Base-by-base conservation (phyloP, 768 basidiomycete genomes). In the Psilocybe cubensis region DNA sequence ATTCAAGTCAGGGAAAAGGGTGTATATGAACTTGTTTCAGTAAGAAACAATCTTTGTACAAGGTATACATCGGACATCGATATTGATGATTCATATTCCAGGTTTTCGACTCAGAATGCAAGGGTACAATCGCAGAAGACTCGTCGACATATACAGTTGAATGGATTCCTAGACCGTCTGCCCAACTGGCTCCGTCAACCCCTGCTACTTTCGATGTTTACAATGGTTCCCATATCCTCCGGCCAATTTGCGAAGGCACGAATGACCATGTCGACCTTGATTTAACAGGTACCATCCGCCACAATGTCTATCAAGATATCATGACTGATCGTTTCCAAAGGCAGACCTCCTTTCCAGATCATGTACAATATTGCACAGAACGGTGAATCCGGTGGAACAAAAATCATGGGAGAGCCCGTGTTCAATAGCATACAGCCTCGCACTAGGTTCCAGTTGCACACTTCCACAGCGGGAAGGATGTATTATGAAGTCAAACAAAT, bases 311-410 rank as follows among this genome's bases (percentile, higher is more conserved):
- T 20, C 45, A 40, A 38, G 6, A 5, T 18, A 11, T 8, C 8
- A 3, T 52, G 27, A n/a, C 1, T 33, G 29, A 47, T 10, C 18
- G 44, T 23, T n/a, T 29, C 17, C 12, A 17, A 64, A 91, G 95
- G 95, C 49, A 86, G 87, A 20, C 87, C 93, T n/a, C 95, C 95
- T 0, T 98, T 96, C 83, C 89, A 96, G 68, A 87, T 96, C 60
- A 88, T 84, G 82, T 97, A 96, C 72, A 91, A 92, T 62, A 84
- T 94, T 52, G 92, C 89, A 1, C 82, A 84, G 68, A 81, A 87
- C 50, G 80, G 76, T 52, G 89, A 88, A 8, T 75, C 77, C 17
- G 89, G 91, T 3, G 88, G 85, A 5, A 89, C 85, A 1, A 84
- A 78, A 59, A 78, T 93, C 45, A 74, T 91, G 27, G 90, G 87